These are phyloP conservation scores for Acer campestre DNA, from an alignment of 345 rosid genomes.

Conservation along the genomic window DNA sequence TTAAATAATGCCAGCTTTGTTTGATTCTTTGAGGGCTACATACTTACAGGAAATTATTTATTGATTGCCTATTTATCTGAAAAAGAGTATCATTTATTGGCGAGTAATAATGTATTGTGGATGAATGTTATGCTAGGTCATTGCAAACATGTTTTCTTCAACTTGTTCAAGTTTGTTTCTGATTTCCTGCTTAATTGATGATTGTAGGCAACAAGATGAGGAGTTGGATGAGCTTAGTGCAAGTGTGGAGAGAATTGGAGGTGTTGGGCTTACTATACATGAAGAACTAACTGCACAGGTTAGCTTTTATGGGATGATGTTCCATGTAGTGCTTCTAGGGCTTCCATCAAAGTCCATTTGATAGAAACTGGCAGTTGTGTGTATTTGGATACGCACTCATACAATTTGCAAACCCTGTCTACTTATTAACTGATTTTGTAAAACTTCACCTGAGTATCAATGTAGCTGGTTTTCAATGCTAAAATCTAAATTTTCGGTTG, in stretches of 20 bases:
- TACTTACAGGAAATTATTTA: neutral
- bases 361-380: neutral
- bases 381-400: neutral
- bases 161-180: neutral
- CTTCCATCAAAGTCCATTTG: neutral
- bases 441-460: neutral
- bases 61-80: neutral
- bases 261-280: constrained; percentile 94
- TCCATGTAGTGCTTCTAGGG: neutral
- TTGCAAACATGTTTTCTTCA: neutral
- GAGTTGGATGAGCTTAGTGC: constrained; percentile 95
- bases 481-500: constrained; percentile 21
- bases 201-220: constrained; percentile 86
- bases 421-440: neutral
- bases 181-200: constrained; percentile 1
- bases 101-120: neutral
- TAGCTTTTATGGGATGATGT: constrained; percentile 19
- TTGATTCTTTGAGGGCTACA: neutral
- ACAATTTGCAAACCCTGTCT: neutral
- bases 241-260: constrained; percentile 90
- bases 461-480: neutral
- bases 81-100: neutral
- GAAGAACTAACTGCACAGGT: constrained; percentile 97
- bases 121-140: neutral
- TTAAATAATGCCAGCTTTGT: neutral